phyloP scores from a whole-genome alignment of 169 alveolate genomes.

The Eimeria nieschulzi region DNA sequence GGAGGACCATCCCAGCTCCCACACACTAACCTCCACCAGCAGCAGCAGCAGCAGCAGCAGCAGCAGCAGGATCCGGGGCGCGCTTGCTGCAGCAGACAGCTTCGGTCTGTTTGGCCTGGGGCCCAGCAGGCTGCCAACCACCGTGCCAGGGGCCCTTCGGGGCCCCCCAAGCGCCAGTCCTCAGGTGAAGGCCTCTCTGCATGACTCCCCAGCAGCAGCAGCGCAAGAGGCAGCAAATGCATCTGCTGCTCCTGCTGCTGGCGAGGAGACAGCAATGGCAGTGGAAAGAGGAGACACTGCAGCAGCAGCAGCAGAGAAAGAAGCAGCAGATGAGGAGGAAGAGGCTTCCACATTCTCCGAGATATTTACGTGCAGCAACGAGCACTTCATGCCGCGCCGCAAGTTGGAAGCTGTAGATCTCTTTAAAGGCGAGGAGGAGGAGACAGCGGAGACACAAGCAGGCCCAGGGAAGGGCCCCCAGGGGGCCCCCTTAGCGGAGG shows the following conservation, averaged over 20 bases:
- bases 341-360: neutral
- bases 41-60: neutral
- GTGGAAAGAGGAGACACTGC: neutral
- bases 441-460: neutral
- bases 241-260: neutral
- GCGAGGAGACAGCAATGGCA: neutral
- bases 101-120: too few species aligned
- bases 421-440: constrained; percentile 10
- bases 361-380: neutral
- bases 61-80: neutral
- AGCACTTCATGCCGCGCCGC: neutral
- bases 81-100: neutral
- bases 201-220: neutral
- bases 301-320: neutral
- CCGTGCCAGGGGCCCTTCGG: too few species aligned
- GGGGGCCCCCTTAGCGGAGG: constrained; percentile 3
- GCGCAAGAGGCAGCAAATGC: neutral
- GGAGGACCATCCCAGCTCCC: neutral
- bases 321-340: neutral
- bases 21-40: neutral
- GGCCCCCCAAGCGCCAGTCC: too few species aligned
- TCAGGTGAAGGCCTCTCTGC: neutral
- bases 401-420: neutral
- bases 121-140: too few species aligned
- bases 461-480: neutral